Evolutionary conservation across 2,329 filamentous ascomycete genomes (phyloP), one percentile per base, ranked within the genome.

Genomic region (Curvularia hawaiiensis): DNA sequence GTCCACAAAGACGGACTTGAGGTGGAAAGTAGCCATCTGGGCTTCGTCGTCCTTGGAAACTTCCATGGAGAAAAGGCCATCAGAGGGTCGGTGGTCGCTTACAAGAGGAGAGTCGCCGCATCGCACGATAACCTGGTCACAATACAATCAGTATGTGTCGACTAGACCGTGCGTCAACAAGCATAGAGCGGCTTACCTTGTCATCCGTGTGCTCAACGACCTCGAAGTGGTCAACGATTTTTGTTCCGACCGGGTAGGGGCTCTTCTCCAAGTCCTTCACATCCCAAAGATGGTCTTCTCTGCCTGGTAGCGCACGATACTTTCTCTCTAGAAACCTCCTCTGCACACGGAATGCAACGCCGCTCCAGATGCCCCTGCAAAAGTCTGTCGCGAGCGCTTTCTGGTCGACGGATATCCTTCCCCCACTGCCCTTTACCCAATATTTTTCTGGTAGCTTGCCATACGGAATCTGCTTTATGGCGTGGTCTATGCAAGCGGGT

Each of bases 161-260:
- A 10, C n/a, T 12, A 7, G n/a, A 30, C 49, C n/a, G 16, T 18
- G 2, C 24, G n/a, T 40, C 22, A 20, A 22, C n/a, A 47, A 26
- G 28, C 14, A 28, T 20, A 4, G 18, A 5, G 2, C 30, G 38
- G 54, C 69, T 24, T 62, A 77, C 76, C 74, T 74, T 77, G 11
- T 75, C 68, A 11, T 63, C 56, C 10, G 61, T 62, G 50, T 74
- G 69, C 26, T 76, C 70, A 39, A 78, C 58, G n/a, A 78, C 76
- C 67, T 78, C 76, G 44, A 78, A 78, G 60, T 78, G 75, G 65
- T 78, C 76, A 28, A 68, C 71, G 61, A 78, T 76, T 35, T 61
- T 66, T 3, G 74, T 76, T 4, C 75, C 75, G 3, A 77, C 69
- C 10, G 54, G 28, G 58, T 78, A 78, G 18, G 68, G 68, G 20